phyloP scores from a whole-genome alignment of 495 filamentous ascomycete genomes.

The Apodospora peruviana region DNA sequence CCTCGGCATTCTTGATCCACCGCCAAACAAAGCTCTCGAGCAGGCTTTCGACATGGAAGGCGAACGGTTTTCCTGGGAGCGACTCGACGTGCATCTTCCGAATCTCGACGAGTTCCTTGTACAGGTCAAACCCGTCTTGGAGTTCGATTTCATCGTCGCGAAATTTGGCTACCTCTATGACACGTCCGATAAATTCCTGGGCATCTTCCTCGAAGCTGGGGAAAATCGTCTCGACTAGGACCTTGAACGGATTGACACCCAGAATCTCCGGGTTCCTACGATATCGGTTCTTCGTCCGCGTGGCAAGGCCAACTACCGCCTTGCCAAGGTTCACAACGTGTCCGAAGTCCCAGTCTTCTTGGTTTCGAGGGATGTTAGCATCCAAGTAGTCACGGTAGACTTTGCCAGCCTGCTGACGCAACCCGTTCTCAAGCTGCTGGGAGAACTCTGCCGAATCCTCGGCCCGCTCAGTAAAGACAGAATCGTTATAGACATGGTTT shows the following conservation, averaged over 20 bases:
- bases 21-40: conserved; percentile 92
- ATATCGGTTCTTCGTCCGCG: conserved; percentile 88
- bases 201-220: conserved; percentile 87
- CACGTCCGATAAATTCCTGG: conserved; percentile 71
- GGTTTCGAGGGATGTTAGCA: conserved; percentile 65
- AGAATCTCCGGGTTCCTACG: conserved; percentile 81
- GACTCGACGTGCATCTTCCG: conserved; percentile 68
- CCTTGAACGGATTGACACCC: conserved; percentile 79
- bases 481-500: conserved; percentile 74
- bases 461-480: conserved; percentile 61
- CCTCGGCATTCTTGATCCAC: conserved; percentile 80
- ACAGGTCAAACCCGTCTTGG: conserved; percentile 90
- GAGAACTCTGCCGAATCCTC: conserved; percentile 65
- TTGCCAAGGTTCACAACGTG: conserved; percentile 86
- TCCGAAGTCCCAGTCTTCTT: conserved; percentile 75
- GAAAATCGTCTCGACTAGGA: conserved; percentile 76
- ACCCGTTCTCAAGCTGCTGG: conserved; percentile 62
- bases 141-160: conserved; percentile 71
- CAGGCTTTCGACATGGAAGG: conserved; percentile 77
- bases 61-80: conserved; percentile 63
- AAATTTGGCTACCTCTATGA: conserved; percentile 63
- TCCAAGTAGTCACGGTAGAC: conserved; percentile 70
- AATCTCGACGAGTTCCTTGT: conserved; percentile 78
- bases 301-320: conserved; percentile 70
- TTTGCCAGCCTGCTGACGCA: conserved; percentile 65